phyloP scores from a whole-genome alignment of 2,329 filamentous ascomycete species.

The Alternaria arbusti region DNA sequence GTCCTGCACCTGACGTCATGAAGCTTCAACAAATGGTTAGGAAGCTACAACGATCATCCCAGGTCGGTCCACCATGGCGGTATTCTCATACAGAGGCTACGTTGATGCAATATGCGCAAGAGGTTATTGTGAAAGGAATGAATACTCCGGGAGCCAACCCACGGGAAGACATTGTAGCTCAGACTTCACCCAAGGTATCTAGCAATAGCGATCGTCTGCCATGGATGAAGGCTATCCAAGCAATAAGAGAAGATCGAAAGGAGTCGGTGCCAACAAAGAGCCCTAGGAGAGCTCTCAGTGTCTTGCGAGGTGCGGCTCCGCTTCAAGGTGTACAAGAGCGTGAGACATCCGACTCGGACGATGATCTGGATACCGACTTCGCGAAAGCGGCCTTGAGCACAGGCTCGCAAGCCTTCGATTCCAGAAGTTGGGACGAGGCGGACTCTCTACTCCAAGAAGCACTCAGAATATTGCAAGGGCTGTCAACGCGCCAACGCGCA shows the following conservation, averaged over 20 bases:
- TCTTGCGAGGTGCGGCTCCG: neutral
- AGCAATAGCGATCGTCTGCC: neutral
- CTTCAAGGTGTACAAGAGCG: neutral
- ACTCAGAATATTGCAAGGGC: slow-evolving; percentile 28
- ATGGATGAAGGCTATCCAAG: slow-evolving; percentile 16
- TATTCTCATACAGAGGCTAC: slow-evolving; percentile 15
- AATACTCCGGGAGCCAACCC: neutral
- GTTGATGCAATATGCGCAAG: slow-evolving; percentile 19
- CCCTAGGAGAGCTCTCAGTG: neutral
- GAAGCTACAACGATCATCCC: slow-evolving; percentile 16
- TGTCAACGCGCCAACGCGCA: slow-evolving; percentile 20
- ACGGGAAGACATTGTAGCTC: neutral
- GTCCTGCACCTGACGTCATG: slow-evolving; percentile 2
- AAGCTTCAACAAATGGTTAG: slow-evolving; percentile 14
- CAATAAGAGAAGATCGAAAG: slow-evolving; percentile 5
- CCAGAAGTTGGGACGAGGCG: slow-evolving; percentile 30
- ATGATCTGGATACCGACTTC: slow-evolving; percentile 34
- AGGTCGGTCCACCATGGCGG: slow-evolving; percentile 6
- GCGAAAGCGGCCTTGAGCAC: slow-evolving; percentile 33
- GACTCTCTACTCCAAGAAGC: slow-evolving; percentile 35
- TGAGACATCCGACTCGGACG: slow-evolving; percentile 22
- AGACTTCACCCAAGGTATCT: neutral
- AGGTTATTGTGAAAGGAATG: slow-evolving; percentile 11
- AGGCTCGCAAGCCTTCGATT: slow-evolving; percentile 30
- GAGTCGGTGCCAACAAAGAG: neutral